Conservation (phyloP, 495 filamentous ascomycete genomes). For the Cenococcum geophilum region DNA sequence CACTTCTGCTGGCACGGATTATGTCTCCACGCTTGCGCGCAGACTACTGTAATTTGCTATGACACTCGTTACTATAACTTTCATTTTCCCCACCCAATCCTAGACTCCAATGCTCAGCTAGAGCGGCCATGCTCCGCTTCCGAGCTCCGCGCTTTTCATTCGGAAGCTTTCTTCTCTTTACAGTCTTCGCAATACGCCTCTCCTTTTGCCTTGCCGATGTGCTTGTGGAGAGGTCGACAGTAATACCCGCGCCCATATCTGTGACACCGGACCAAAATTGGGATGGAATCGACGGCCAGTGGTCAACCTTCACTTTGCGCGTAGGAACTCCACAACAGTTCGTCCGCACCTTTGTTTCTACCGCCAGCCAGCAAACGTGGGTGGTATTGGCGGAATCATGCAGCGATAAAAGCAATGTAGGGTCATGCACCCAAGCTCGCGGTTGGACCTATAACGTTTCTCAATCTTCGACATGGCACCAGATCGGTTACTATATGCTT, state of each 20-base stretch:
- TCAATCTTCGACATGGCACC: constrained; percentile 28
- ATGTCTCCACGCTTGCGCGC: not conserved
- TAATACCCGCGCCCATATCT: constrained; percentile 33
- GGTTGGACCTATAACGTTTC: constrained; percentile 27
- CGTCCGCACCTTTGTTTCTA: constrained; percentile 45
- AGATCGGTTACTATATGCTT: constrained; percentile 31
- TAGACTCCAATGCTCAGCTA: not conserved
- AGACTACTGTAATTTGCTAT: not conserved
- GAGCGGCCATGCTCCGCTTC: constrained; percentile 17
- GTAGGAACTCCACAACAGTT: constrained; percentile 48
- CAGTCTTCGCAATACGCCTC: constrained; percentile 14
- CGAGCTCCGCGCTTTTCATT: constrained; percentile 1
- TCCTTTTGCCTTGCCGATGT: constrained; percentile 1
- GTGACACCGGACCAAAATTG: constrained; percentile 39
- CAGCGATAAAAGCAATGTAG: constrained; percentile 14
- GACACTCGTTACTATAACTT: not conserved
- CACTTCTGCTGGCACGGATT: not conserved
- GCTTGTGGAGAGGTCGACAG: constrained; percentile 4
- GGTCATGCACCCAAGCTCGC: constrained; percentile 17
- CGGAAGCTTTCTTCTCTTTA: constrained; percentile 2
- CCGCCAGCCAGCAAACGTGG: constrained; percentile 43
- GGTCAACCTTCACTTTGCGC: constrained; percentile 48
- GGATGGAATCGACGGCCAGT: constrained; percentile 51
- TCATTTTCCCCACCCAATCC: too few species aligned
- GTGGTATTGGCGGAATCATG: constrained; percentile 37